Percentiles rank a stretch among this genome's conserved stretches.
Conservation (phyloP, 352 stramenopile species). For the Blastocystis hominis region DNA sequence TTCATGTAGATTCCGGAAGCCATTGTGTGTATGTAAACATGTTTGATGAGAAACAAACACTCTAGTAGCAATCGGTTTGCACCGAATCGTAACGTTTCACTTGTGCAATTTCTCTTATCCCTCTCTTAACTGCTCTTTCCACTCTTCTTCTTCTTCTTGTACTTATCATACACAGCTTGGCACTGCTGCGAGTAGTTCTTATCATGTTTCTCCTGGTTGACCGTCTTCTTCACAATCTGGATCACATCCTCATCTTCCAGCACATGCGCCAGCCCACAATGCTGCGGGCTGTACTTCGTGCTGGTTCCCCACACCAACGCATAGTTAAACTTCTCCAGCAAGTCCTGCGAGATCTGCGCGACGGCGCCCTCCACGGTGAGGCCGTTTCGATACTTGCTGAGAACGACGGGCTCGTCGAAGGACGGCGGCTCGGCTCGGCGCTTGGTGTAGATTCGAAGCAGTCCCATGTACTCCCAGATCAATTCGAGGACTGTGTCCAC, state of each 20-base stretch:
- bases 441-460: slow-evolving; percentile 97
- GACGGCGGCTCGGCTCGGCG: slow-evolving; percentile 83
- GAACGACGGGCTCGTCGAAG: slow-evolving; percentile 88
- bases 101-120: too few relatives aligned
- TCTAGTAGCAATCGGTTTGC: too few relatives aligned
- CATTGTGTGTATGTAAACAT: too few relatives aligned
- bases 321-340: slow-evolving; percentile 91
- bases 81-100: too few relatives aligned
- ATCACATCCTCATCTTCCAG: slow-evolving; percentile 94
- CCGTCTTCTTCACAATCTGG: slow-evolving; percentile 93
- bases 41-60: too few relatives aligned
- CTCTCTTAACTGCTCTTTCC: background rate
- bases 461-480: slow-evolving; percentile 93
- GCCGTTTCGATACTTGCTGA: slow-evolving; percentile 79
- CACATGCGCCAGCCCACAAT: slow-evolving; percentile 82
- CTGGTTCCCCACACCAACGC: slow-evolving; percentile 90
- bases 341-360: slow-evolving; percentile 78
- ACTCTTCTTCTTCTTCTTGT: slow-evolving; percentile 84
- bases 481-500: slow-evolving; percentile 86
- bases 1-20: too few relatives aligned
- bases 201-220: slow-evolving; percentile 90
- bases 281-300: slow-evolving; percentile 93
- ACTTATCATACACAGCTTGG: slow-evolving; percentile 88
- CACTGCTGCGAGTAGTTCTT: slow-evolving; percentile 90
- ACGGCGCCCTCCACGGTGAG: slow-evolving; percentile 90